These are phyloP conservation scores for Metschnikowia kunwiensis DNA, from an alignment of 805 yeast species.

Conservation along the genomic window DNA sequence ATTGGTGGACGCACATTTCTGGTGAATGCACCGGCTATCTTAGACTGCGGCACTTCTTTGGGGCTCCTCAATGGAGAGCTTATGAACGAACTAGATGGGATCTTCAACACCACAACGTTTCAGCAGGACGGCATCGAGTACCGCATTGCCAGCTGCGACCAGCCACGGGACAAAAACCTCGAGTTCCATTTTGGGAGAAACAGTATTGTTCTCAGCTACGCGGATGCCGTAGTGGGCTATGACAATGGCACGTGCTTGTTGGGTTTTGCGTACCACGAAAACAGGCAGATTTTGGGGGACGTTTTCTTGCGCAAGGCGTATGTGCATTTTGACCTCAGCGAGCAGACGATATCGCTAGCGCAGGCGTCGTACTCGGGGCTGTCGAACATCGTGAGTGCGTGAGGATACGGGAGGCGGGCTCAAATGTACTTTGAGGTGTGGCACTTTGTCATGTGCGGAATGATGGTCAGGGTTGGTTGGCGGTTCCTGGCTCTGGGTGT, in stretches of 20 bases:
- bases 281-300: slow-evolving; percentile 16
- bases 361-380: slow-evolving; percentile 9
- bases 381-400: slow-evolving; percentile 12
- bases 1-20: slow-evolving; percentile 4
- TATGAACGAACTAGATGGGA: slow-evolving; percentile 10
- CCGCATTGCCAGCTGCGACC: slow-evolving; percentile 13
- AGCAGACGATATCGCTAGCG: slow-evolving; percentile 15
- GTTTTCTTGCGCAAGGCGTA: slow-evolving; percentile 20
- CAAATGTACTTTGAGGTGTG: too few relatives aligned
- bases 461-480: too few relatives aligned
- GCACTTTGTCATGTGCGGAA: too few relatives aligned
- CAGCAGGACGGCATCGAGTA: slow-evolving; percentile 6
- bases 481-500: too few relatives aligned
- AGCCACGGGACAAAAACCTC: slow-evolving; percentile 13
- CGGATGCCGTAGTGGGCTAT: slow-evolving; percentile 7
- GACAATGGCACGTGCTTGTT: slow-evolving; percentile 10
- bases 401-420: too few relatives aligned
- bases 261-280: slow-evolving; percentile 12
- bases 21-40: slow-evolving; percentile 5
- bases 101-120: slow-evolving; percentile 9
- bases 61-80: slow-evolving; percentile 8
- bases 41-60: slow-evolving; percentile 15
- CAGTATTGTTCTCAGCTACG: slow-evolving; percentile 7
- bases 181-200: slow-evolving; percentile 13
- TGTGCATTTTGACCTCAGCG: slow-evolving; percentile 17